Base-by-base conservation (phyloP, 805 yeast species). In the Nakazawaea laoshanensis region DNA sequence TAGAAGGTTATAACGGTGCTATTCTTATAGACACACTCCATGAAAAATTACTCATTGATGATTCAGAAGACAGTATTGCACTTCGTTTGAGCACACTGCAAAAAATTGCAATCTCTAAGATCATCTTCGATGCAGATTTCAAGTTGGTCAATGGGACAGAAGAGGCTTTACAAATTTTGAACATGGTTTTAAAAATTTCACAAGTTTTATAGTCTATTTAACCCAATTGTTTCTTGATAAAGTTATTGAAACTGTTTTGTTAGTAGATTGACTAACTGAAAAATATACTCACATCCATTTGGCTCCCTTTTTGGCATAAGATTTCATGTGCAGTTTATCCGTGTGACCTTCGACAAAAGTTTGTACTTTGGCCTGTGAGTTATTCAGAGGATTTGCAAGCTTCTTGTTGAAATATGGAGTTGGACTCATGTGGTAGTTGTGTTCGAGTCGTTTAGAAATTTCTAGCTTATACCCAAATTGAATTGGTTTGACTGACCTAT, bases 131-230 rank as follows among this genome's bases (percentile, higher is more conserved):
- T 27, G 67, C 85, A 0, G 97, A 89, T 52, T 69, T 73, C 31
- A 69, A 77, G 33, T 61, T 89, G 35, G 69, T 77, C 34, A 85
- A 77, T 48, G 98, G 98, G 11, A 74, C 95, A 4, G 94, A 87
- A 47, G 98, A 89, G 52, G 85, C 82, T 38, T 59, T 89, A 19
- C 95, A 84, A 46, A 48, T 92, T 15, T 64, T 89, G 43, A 81
- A 83, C 45, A 62, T 86, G 43, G 46, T 74, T 19, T 47, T 70
- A 8, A 64, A 72, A 41, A 57, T 78, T n/a, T 64, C 80, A 4
- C 55, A 59, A 36, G 42, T 56, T 20, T 44, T 61, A 27, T 49
- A 43, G 23, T n/a, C 7, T 7, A 24, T n/a, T n/a, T 7, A 24
- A 7, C 13, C n/a, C 6, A 24, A 24, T 24, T 30, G 27, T 20